Base-by-base conservation (phyloP, 371 early-diverging fungal species). In the Mortierella sp. region DNA sequence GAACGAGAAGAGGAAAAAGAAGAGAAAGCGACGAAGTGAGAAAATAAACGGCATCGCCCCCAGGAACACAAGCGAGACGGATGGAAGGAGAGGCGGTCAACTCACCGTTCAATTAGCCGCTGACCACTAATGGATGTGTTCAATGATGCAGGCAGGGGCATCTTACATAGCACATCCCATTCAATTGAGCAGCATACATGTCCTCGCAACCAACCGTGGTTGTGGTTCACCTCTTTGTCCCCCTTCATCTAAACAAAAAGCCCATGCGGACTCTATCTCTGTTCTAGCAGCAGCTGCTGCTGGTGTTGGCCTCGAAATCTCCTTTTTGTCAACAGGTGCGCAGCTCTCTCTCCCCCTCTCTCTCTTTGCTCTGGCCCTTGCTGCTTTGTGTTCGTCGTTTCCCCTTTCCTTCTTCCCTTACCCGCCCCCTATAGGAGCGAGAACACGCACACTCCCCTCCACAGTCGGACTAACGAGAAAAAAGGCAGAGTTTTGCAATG, bases 401-500 rank as follows among this genome's bases (percentile, higher is more conserved):
- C 26, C 50, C 16, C 16, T 50, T 50, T 46, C 46, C 13, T 55
- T n/a, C 55, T 54, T 6, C 55, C 26, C 3, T n/a, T n/a, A n/a
- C n/a, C n/a, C n/a, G n/a, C 28, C 4, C 28, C 34, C 61, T 16
- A 61, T 19, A 2, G 31, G 19, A 28, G 19, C 28, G 14, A 9
- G n/a, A 10, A 26, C 57, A 28, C 57, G 28, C 57, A 57, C 28
- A 57, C 57, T 28, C 28, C 14, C 64, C 67, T 40, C 21, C 67
- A 67, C 67, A 67, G 24, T 67, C 40, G 43, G 67, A 67, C 67
- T 37, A 67, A 67, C 67, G 67, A 67, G 67, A 67, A 67, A n/a
- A 54, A 6, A 54, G n/a, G 8, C 26, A 31, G 31, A 19, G 61
- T 8, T 1, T 16, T 19, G 14, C 19, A 34, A 8, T 61, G 28